These are phyloP conservation scores for Paraphaeosphaeria sporulosa DNA, from an alignment of 2,329 filamentous ascomycete genomes.

Conservation along the genomic window DNA sequence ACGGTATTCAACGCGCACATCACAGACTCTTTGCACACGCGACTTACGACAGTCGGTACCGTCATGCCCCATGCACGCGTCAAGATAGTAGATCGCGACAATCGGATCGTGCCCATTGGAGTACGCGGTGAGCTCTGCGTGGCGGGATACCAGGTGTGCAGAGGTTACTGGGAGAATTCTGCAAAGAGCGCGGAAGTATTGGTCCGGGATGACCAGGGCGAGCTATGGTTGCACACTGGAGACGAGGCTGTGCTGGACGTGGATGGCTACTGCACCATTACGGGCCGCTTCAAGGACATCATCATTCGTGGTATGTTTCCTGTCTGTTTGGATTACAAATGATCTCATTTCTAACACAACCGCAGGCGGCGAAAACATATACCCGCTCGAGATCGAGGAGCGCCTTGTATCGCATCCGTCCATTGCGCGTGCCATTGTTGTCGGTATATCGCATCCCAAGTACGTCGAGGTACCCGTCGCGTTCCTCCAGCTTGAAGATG, in stretches of 20 bases:
- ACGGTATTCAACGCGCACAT: slow-evolving; percentile 84
- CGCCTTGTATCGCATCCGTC: slow-evolving; percentile 70
- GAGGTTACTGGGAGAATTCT: slow-evolving; percentile 70
- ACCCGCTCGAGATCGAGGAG: slow-evolving; percentile 79
- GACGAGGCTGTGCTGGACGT: slow-evolving; percentile 50
- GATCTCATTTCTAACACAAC: not conserved
- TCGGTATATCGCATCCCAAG: slow-evolving; percentile 72
- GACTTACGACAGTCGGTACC: slow-evolving; percentile 76
- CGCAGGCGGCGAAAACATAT: slow-evolving; percentile 52
- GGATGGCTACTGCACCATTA: slow-evolving; percentile 71
- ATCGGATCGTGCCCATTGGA: slow-evolving; percentile 72
- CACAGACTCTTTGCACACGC: slow-evolving; percentile 70
- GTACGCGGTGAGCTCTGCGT: slow-evolving; percentile 78
- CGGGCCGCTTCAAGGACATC: slow-evolving; percentile 80
- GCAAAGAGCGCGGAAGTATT: slow-evolving; percentile 78
- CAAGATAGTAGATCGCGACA: slow-evolving; percentile 77
- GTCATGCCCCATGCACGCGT: slow-evolving; percentile 76
- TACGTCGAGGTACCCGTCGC: slow-evolving; percentile 77
- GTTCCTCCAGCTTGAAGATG: slow-evolving; percentile 58
- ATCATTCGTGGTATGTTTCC: slow-evolving; percentile 68
- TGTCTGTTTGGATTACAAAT: no score
- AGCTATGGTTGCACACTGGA: slow-evolving; percentile 50
- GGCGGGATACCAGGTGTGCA: slow-evolving; percentile 77
- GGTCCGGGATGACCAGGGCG: slow-evolving; percentile 68
- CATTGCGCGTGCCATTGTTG: slow-evolving; percentile 71